These are phyloP conservation scores for Oemleria cerasiformis DNA, from an alignment of 306 rosid species.

Conservation along the genomic window DNA sequence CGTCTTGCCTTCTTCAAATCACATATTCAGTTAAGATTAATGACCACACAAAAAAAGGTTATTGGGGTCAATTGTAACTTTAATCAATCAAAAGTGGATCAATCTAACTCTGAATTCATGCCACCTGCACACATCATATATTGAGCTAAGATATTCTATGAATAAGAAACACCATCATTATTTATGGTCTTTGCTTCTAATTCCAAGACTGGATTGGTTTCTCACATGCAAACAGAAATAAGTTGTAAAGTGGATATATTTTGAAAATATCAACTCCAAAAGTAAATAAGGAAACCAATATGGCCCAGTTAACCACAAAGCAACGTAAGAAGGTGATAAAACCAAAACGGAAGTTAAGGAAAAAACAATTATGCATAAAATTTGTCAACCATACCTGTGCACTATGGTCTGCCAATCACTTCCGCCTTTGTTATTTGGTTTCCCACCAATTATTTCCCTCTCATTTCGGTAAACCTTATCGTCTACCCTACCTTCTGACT, in stretches of 20 bases:
- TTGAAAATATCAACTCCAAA: background rate
- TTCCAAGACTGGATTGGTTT: too few relatives aligned
- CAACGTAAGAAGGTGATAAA: background rate
- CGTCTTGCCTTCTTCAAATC: too few relatives aligned
- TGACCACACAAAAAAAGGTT: too few relatives aligned
- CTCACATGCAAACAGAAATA: background rate
- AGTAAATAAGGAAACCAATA: background rate
- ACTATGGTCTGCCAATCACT: slow-evolving; percentile 72
- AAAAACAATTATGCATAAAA: slow-evolving; percentile 10
- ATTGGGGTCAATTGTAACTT: too few relatives aligned
- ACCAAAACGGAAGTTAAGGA: slow-evolving; percentile 10
- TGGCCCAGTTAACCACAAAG: background rate
- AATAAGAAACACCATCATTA: too few relatives aligned
- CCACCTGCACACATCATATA: too few relatives aligned
- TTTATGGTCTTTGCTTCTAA: too few relatives aligned
- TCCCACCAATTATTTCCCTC: slow-evolving; percentile 33
- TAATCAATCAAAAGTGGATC: too few relatives aligned
- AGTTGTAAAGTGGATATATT: background rate
- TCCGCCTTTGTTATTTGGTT: slow-evolving; percentile 30
- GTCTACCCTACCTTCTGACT: slow-evolving; percentile 45
- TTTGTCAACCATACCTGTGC: slow-evolving; percentile 56
- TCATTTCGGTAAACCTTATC: slow-evolving; percentile 36
- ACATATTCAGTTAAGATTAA: too few relatives aligned
- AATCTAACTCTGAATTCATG: too few relatives aligned
- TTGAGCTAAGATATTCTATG: too few relatives aligned